phyloP scores from a whole-genome alignment of 1,139 yeast species.

The Blastobotrys apis region DNA sequence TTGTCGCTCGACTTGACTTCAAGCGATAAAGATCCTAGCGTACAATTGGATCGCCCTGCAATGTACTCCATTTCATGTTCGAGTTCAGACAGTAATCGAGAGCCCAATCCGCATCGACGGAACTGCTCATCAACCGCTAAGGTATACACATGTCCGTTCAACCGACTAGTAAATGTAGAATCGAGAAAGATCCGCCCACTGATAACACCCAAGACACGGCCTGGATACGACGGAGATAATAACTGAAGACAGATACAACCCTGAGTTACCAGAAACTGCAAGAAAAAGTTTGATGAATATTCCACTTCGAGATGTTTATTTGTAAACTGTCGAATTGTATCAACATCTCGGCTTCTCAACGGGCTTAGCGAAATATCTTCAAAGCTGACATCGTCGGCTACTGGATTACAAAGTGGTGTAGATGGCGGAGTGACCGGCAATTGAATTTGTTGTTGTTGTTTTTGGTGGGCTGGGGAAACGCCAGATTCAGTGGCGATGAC shows the following conservation, averaged over 20 bases:
- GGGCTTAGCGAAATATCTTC: not conserved
- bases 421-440: not conserved
- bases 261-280: slow-evolving; percentile 22
- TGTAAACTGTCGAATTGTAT: slow-evolving; percentile 17
- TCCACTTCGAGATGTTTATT: slow-evolving; percentile 15
- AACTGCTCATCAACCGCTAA: slow-evolving; percentile 20
- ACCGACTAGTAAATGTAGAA: slow-evolving; percentile 1
- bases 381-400: too few relatives aligned
- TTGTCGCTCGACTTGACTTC: slow-evolving; percentile 17
- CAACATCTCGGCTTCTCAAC: slow-evolving; percentile 14
- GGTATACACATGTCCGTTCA: slow-evolving; percentile 18
- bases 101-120: slow-evolving; percentile 25
- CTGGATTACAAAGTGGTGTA: too few relatives aligned
- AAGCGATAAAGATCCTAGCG: slow-evolving; percentile 13
- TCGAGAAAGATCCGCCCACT: slow-evolving; percentile 19
- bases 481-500: not conserved
- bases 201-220: slow-evolving; percentile 20
- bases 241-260: slow-evolving; percentile 19
- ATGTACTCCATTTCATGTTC: slow-evolving; percentile 11
- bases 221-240: slow-evolving; percentile 9
- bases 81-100: slow-evolving; percentile 17
- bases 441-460: not conserved
- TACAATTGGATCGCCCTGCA: slow-evolving; percentile 11
- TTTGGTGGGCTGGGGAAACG: not conserved
- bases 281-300: slow-evolving; percentile 22